These are phyloP conservation scores for Xylaria intraflava DNA, from an alignment of 495 filamentous ascomycete genomes.

Conservation along the genomic window DNA sequence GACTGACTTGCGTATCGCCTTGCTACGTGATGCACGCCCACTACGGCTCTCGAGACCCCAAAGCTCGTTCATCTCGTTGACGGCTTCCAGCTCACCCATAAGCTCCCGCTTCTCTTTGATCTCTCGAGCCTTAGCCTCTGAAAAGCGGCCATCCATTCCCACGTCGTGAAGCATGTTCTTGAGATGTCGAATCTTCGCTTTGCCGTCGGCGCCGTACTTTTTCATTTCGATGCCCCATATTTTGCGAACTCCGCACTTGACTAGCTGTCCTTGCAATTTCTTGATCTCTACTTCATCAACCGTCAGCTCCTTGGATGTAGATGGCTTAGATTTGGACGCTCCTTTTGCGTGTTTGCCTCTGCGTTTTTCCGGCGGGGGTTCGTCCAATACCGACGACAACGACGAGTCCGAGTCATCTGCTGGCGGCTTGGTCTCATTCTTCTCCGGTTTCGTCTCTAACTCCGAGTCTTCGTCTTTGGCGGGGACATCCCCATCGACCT, in stretches of 20 bases:
- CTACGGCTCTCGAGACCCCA: slow-evolving; percentile 56
- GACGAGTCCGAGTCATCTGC: slow-evolving; percentile 65
- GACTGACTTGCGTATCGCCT: slow-evolving; percentile 19
- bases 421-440: slow-evolving; percentile 19
- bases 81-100: slow-evolving; percentile 69
- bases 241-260: slow-evolving; percentile 92
- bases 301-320: slow-evolving; percentile 42
- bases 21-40: slow-evolving; percentile 30
- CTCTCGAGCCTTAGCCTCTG: slow-evolving; percentile 69
- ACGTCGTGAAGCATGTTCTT: slow-evolving; percentile 67
- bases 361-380: slow-evolving; percentile 49
- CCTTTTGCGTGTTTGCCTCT: slow-evolving; percentile 32
- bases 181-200: slow-evolving; percentile 78
- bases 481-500: slow-evolving; percentile 2
- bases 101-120: slow-evolving; percentile 84
- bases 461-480: slow-evolving; percentile 18
- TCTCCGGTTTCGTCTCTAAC: slow-evolving; percentile 14
- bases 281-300: slow-evolving; percentile 79
- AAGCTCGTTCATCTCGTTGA: slow-evolving; percentile 66
- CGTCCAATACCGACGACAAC: slow-evolving; percentile 70
- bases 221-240: slow-evolving; percentile 83
- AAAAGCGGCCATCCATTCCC: slow-evolving; percentile 85
- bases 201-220: slow-evolving; percentile 56
- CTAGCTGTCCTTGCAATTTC: slow-evolving; percentile 76
- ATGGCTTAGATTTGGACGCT: slow-evolving; percentile 21